Base-by-base conservation (phyloP, 2,329 filamentous ascomycete genomes). In the Fusarium sp. region DNA sequence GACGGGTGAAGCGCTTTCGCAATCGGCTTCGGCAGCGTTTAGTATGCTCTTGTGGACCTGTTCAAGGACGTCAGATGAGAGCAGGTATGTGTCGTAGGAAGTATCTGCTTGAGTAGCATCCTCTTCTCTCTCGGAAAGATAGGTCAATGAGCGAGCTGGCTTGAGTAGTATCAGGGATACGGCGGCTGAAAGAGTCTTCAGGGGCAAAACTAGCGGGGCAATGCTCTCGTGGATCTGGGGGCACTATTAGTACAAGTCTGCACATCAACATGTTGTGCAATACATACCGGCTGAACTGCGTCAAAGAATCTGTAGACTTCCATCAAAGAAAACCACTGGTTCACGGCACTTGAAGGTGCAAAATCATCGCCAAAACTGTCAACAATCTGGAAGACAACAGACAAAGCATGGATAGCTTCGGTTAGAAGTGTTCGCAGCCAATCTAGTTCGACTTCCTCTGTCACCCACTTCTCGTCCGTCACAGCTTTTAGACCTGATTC, bases 291-390 rank as follows among this genome's bases (percentile, higher is more conserved):
- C 63, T 84, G 83, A 54, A 95, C 85, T 15, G 86, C 84, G 65
- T 92, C 89, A 72, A 98, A 88, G 79, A 97, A 98, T 57, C 83
- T 84, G 77, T 90, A 91, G 20, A 89, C 85, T 47, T 88, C 85
- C 86, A 95, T 91, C 56, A 95, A 83, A n/a, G 87, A 84, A 76
- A 95, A 94, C 94, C 94, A 97, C 72, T 89, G 86, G 44, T 89
- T 84, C 24, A 95, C 86, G 12, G 91, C 81, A 20, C 87, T 84
- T 24, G 89, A 86, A 22, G 90, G 85, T 18, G 90, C 85, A 75
- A 93, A 88, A 52, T 86, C 82, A 24, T 83, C 83, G 42, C 85
- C 81, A 57, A 88, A 87, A 52, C 88, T 83, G 72, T 93, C 91
- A 39, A 94, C 83, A n/a, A 93, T 86, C 74, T 94, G 88, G 75